Conservation (phyloP, 305 asterid species). For the Ruellia speciosa region DNA sequence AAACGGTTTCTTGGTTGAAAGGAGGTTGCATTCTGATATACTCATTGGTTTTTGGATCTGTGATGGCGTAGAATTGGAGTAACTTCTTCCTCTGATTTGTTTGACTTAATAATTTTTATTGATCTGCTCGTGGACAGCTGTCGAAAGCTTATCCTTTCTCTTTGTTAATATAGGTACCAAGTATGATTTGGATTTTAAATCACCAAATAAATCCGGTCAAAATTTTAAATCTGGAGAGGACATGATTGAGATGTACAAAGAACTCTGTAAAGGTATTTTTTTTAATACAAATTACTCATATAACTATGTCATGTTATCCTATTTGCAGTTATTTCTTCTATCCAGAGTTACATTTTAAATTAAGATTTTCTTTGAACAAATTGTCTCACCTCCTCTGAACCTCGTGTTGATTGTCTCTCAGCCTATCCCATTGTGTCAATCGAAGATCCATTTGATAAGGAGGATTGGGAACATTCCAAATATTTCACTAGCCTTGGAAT, state of each 20-base stretch:
- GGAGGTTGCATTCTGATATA: conserved; percentile 6
- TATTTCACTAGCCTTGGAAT: conserved; percentile 57
- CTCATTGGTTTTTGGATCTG: neutral
- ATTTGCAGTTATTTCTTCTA: conserved; percentile 14
- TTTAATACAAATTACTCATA: conserved; percentile 5
- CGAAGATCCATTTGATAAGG: conserved; percentile 98
- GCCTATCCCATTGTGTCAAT: conserved; percentile 86
- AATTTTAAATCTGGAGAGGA: conserved; percentile 92
- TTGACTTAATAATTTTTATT: conserved; percentile 8
- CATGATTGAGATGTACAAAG: conserved; percentile 81
- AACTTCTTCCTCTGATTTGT: conserved; percentile 3
- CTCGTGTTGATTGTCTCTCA: conserved; percentile 29
- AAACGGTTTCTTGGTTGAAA: neutral
- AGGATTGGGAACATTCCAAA: conserved; percentile 96
- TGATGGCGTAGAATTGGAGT: neutral
- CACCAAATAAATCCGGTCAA: conserved; percentile 78
- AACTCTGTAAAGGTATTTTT: conserved; percentile 69
- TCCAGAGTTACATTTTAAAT: conserved; percentile 8
- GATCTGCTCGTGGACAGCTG: conserved; percentile 19
- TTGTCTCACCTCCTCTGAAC: conserved; percentile 17
- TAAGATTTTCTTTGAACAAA: conserved; percentile 11
- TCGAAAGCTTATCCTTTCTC: conserved; percentile 18
- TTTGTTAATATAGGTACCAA: conserved; percentile 65
- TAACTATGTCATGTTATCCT: conserved; percentile 34
- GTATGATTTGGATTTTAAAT: conserved; percentile 82